Base-by-base conservation (phyloP, 805 yeast genomes). In the Trichomonascus vanleenenianus region DNA sequence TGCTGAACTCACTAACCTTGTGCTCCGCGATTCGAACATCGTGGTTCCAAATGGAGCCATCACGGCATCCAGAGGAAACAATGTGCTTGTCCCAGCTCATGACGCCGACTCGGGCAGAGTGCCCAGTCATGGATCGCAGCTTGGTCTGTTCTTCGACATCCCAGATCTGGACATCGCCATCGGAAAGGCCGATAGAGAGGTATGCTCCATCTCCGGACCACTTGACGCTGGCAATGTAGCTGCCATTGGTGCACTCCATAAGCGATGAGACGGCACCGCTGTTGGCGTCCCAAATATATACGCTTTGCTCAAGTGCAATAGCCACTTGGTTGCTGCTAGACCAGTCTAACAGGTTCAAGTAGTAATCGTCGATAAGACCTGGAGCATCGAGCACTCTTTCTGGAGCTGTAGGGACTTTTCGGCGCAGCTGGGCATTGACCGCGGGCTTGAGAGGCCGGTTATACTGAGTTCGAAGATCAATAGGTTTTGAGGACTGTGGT, bases 311-410 rank as follows among this genome's bases (percentile, higher is more conserved):
- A 42, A 93, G 70, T 1, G 96, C 98, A 58, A 93, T 84, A 1
- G 96, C 97, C 30, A 93, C 70, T 38, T 81, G 70, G 62, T 91
- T 87, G 27, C 80, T 78, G 52, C 70, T 68, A 6, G 96, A 88
- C 97, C 98, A 93, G 50, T 88, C 79, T 44, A 93, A 63, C 35
- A 91, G 70, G 59, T 88, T 88, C 44, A 88, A 72, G 62, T 91
- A 93, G 63, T 88, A 93, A 66, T 93, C 98, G 63, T 93, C 96
- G 18, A 83, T 74, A 47, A 89, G 74, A 0, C 96, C 96, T 0
- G 98, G 98, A 0, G 97, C 98, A 66, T 93, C 98, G 35, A 93
- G 71, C 1, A 93, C 95, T 51, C 95, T 75, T 53, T 86, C 96
- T 1, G 98, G 97, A 30, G 86, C 85, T 0, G 86, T 78, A 20